Evolutionary conservation across 2,329 filamentous ascomycete species (phyloP), one percentile per base, ranked within the genome.

Genomic region (Hymenoscyphus fructigenus): DNA sequence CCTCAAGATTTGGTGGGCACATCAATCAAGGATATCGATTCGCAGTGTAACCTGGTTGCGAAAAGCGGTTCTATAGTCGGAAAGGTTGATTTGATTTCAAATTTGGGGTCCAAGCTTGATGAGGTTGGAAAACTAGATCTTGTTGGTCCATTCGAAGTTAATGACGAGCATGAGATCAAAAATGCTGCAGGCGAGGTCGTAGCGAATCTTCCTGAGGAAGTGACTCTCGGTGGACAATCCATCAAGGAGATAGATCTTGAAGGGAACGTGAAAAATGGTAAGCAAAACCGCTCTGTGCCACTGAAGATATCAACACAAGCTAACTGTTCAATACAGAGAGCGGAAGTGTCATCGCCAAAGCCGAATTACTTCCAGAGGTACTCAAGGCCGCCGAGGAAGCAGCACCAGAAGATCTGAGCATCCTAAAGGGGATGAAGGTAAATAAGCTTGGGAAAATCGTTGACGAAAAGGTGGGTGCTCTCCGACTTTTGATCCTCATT

Each of bases 21-120:
- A 67, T 84, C 88, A 20, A 82, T 87, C 65, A 88, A 88, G 78
- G 89, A 88, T 76, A 79, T 87, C 67, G 86, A 86, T 77, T 78
- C 79, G 12, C 81, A 86, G 68, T 84, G 84, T 2, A 84, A 86
- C 14, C 80, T 87, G 2, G 78, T 83, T 41, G 83, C 85, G 64
- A 79, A 83, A 32, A 82, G 84, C 58, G 76, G 78, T 38, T 76
- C 34, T 6, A 55, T 59, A 28, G 15, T 61, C 2, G 59, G 84
- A 84, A 17, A 61, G 26, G 69, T 65, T 5, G 68, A 72, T 2
- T 20, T 71, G 6, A 75, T 77, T 29, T 75, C 79, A 36, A 75
- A 78, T 36, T 73, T 76, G 3, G 53, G 68, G 6, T 66, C 65
- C 14, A 60, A 67, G 50, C 53, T 76, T 17, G 15, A 36, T 1